These are phyloP conservation scores for Nymphaea colorata DNA, from an alignment of 164 flowering plant species.

Conservation along the genomic window DNA sequence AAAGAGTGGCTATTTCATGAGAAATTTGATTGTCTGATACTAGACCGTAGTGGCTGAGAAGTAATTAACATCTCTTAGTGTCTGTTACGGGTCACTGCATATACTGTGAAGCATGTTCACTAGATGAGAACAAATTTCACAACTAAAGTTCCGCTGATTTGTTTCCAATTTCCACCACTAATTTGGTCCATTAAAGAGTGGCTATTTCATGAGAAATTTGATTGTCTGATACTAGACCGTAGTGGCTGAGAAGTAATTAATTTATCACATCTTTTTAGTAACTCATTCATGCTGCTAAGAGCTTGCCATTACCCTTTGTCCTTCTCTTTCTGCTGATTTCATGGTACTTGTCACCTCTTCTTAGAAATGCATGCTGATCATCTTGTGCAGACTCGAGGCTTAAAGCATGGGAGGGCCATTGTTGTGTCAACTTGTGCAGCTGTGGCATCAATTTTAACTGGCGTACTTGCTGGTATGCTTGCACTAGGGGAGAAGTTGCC, in stretches of 20 bases:
- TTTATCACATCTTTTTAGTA: background rate
- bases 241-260: background rate
- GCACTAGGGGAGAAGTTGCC: constrained; percentile 90
- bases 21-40: too few species aligned
- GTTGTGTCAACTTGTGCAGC: constrained; percentile 97
- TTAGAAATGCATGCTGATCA: too few species aligned
- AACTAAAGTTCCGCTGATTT: too few species aligned
- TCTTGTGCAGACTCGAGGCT: constrained; percentile 63
- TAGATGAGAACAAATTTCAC: too few species aligned
- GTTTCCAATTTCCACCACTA: too few species aligned
- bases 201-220: too few species aligned
- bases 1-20: too few species aligned
- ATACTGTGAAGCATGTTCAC: too few species aligned
- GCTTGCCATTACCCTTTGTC: background rate
- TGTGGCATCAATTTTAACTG: constrained; percentile 90
- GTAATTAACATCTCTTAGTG: background rate
- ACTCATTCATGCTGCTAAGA: background rate
- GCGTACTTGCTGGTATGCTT: constrained; percentile 95
- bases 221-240: background rate
- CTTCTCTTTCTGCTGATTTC: background rate
- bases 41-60: background rate
- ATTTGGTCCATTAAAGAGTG: too few species aligned
- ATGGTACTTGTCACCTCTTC: too few species aligned
- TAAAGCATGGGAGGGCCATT: constrained; percentile 95
- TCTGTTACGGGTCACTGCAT: too few species aligned